phyloP scores from a whole-genome alignment of 2,329 filamentous ascomycete species.

The Cercospora sp. region DNA sequence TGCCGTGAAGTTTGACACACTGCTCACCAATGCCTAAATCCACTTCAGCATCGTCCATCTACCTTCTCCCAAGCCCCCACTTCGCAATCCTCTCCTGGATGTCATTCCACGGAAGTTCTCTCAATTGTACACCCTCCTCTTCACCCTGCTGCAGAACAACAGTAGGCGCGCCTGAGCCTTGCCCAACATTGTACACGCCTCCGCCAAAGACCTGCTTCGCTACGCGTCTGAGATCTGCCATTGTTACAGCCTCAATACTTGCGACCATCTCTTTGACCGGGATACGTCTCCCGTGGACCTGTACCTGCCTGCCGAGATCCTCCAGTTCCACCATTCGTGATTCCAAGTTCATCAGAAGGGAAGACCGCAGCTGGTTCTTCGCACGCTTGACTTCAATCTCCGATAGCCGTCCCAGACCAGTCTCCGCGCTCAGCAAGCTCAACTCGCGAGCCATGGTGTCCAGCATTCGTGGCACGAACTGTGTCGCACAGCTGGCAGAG shows the following conservation, averaged over 20 bases:
- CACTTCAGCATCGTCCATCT: not conserved
- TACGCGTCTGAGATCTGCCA: conserved; percentile 77
- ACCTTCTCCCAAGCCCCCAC: conserved; percentile 72
- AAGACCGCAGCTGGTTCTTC: conserved; percentile 92
- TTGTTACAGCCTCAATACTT: conserved; percentile 78
- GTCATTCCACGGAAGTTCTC: conserved; percentile 77
- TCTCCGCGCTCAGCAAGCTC: conserved; percentile 71
- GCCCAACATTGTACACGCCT: conserved; percentile 69
- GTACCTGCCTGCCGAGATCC: conserved; percentile 89
- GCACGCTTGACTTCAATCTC: conserved; percentile 80
- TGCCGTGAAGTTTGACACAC: not conserved
- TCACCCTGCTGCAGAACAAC: conserved; percentile 93
- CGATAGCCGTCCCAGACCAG: conserved; percentile 70
- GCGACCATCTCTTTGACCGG: conserved; percentile 90
- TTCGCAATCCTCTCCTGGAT: conserved; percentile 82
- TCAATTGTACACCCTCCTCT: conserved; percentile 66
- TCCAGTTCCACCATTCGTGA: conserved; percentile 96
- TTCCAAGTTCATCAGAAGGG: conserved; percentile 95
- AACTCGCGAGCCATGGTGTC: conserved; percentile 94
- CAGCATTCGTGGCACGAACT: conserved; percentile 77
- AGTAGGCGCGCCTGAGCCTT: conserved; percentile 83
- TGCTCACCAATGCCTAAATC: too few species aligned
- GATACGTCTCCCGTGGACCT: conserved; percentile 92
- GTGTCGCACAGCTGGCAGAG: conserved; percentile 78
- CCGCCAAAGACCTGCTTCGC: conserved; percentile 78